phyloP scores from a whole-genome alignment of 176 grass and related monocot species.

The Aechmea fasciata region DNA sequence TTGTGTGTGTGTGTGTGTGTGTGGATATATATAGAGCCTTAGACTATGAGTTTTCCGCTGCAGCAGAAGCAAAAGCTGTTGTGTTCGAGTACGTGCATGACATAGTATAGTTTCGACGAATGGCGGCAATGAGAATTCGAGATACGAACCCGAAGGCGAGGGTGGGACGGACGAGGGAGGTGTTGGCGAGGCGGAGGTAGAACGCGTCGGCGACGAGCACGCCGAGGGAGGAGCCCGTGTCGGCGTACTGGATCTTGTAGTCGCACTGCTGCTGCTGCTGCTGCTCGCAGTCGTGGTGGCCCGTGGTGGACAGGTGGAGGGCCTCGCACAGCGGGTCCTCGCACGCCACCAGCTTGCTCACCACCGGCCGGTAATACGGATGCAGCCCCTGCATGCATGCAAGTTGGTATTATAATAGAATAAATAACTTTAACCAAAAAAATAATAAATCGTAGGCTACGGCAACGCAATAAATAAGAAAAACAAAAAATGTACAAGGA shows the following conservation, averaged over 20 bases:
- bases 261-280: constrained; percentile 50
- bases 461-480: not conserved
- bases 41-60: too few species aligned
- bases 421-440: not conserved
- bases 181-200: constrained; percentile 43
- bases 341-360: constrained; percentile 49
- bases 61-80: too few species aligned
- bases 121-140: not conserved
- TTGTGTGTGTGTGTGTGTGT: too few species aligned
- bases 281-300: constrained; percentile 33
- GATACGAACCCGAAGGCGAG: constrained; percentile 65
- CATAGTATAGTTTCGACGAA: too few species aligned
- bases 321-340: constrained; percentile 50
- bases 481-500: too few species aligned
- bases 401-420: not conserved
- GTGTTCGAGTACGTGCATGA: too few species aligned
- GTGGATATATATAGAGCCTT: too few species aligned
- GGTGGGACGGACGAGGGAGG: constrained; percentile 42
- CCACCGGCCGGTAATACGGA: constrained; percentile 38
- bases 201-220: constrained; percentile 67
- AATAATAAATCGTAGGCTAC: constrained; percentile 2
- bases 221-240: constrained; percentile 65
- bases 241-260: constrained; percentile 78
- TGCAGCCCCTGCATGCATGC: constrained; percentile 71
- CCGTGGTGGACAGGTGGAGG: constrained; percentile 16